Base-by-base conservation (phyloP, 2,329 filamentous ascomycete species). In the Cryoendolithus antarcticus region DNA sequence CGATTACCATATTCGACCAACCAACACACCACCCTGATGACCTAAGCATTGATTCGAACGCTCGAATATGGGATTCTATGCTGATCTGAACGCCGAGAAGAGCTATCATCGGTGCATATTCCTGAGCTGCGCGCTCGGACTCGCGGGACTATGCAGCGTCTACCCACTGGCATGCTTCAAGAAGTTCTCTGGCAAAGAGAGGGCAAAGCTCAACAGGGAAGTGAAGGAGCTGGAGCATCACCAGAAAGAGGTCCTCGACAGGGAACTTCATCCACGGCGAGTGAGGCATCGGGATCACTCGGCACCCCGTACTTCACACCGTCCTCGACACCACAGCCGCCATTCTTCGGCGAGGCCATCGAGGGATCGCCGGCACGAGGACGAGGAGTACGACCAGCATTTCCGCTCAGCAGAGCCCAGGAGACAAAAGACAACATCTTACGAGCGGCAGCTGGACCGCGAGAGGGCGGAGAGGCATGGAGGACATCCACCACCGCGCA, bases 81-180 rank as follows among this genome's bases (percentile, higher is more conserved):
- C 52, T 31, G 42, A 48, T 28, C 35, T 57, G 40, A 53, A 58
- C 47, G 45, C 52, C 40, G 51, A 56, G 39, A 48, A 52, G 38
- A 51, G 48, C 40, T 53, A 56, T 37, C 55, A 55, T 34, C 53
- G 54, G 35, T 50, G 46, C 3, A 48, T 58, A 19, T 60, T 60
- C 41, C 44, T 58, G 29, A 36, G 45, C 27, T 49, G 47, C 10
- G 47, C 55, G 3, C 35, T 59, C 3, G 45, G 42, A n/a, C 42
- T 52, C 19, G 57, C 56, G 13, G 55, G 50, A 46, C 34, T 56
- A 48, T 61, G 58, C 54, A 59, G 55, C 44, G 34, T 57, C 33
- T 56, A 57, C 39, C 57, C 57, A 9, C 32, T 55, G 34, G 50
- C 49, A 38, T 59, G 57, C 41, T 60, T 59, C 52, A 52, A 58